Base-by-base conservation (phyloP, 192 early-diverging fungal species). In the Phlyctochytrium planicorne region DNA sequence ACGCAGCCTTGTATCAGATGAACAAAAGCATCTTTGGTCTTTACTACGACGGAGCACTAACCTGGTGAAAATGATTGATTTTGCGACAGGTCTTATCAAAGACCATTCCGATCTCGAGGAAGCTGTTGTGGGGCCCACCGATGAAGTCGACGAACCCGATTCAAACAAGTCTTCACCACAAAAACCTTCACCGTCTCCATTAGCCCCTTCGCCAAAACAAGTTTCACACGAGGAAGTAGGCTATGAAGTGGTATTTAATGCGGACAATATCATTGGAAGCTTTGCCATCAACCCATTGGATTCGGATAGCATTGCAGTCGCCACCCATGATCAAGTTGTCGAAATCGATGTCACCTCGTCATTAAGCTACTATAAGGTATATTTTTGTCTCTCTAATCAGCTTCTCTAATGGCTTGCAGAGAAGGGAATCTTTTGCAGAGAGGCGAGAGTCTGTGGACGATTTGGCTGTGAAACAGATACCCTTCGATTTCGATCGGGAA, bases 311-410 rank as follows among this genome's bases (percentile, higher is more conserved):
- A 76, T 91, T 25, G 91, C 87, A 10, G 75, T 91, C 3, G 89
- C 82, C 36, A 85, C 87, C 1, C 80, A 85, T 60, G 78, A 79
- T 0, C 83, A 82, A 32, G 84, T 93, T 52, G 77, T 78, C 27
- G 91, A 93, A 75, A 75, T 93, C 64, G 90, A 93, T 62, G 56
- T 90, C 6, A 79, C 74, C 12, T 74, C 76, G 52, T 80, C 82
- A 1, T 59, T 73, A 32, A 62, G 72, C 17, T 81, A 73, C 34
- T 72, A 75, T 60, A 53, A 71, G 52, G 83, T 78, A 61, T 64
- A 65, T 69, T 34, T 59, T 37, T 34, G 53, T 17, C 17, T 30
- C 10, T 12, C 17, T 20, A 17, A 1, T 53, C 10, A 17, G n/a
- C 30, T 29, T 40, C 25, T 60, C 2, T 53, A 16, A 12, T 57